A percentile compares a stretch with the other conserved stretches of the same genome.
These are phyloP conservation scores for Eragrostis tef DNA, from an alignment of 202 grass and related monocot species.

Conservation along the genomic window DNA sequence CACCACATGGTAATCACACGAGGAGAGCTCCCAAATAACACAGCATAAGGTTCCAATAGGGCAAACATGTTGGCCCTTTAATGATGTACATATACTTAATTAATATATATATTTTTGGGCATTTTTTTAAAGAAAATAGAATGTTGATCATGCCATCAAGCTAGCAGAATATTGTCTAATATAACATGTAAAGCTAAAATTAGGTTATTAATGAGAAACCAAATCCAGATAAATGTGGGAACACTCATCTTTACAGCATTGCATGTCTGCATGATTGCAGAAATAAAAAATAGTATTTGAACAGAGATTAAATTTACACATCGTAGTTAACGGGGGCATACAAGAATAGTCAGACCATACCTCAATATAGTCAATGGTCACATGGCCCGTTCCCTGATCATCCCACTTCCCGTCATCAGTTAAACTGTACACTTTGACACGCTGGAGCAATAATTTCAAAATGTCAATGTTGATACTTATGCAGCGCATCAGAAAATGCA, in stretches of 20 bases:
- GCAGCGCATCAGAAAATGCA: not conserved
- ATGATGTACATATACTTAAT: not conserved
- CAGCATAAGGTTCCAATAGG: too few species aligned
- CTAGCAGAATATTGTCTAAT: not conserved
- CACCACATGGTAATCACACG: constrained; percentile 18
- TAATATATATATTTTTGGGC: constrained; percentile 6
- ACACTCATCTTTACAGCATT: constrained; percentile 18
- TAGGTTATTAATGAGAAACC: constrained; percentile 24
- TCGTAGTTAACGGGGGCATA: constrained; percentile 1
- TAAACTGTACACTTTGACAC: constrained; percentile 71
- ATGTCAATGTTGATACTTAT: not conserved
- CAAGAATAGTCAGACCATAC: constrained; percentile 49
- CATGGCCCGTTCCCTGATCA: constrained; percentile 80
- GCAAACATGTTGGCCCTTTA: constrained; percentile 11
- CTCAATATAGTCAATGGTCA: constrained; percentile 71
- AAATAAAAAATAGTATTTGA: constrained; percentile 40
- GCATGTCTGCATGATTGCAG: constrained; percentile 31
- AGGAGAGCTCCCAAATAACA: too few species aligned
- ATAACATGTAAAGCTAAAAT: constrained; percentile 8
- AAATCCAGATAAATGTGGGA: constrained; percentile 19
- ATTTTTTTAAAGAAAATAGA: constrained; percentile 7
- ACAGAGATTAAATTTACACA: constrained; percentile 25
- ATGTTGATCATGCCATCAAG: constrained; percentile 5
- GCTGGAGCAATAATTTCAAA: constrained; percentile 58
- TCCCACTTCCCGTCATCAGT: constrained; percentile 68